Percentiles rank a stretch among this genome's conserved stretches.
Conservation (phyloP, 2,329 filamentous ascomycete genomes). For the Xylaria sp. region DNA sequence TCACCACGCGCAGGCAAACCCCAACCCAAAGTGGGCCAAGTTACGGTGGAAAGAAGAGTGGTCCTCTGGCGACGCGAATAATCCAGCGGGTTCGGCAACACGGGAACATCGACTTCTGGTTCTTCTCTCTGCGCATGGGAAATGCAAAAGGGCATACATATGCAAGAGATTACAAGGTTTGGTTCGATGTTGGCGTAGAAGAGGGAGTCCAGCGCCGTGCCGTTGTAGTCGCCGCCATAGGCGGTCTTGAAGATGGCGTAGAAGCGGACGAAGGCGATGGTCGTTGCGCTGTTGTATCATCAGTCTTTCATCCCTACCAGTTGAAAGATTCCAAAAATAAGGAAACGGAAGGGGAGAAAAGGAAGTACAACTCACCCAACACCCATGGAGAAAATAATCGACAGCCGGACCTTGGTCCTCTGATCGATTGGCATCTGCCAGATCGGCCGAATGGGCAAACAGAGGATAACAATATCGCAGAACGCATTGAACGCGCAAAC, state of each 20-base stretch:
- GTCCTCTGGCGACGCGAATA: no score
- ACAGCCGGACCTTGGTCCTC: constrained; percentile 38
- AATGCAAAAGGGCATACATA: constrained; percentile 33
- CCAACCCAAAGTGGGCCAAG: no score
- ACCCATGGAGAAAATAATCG: constrained; percentile 40
- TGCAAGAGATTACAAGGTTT: constrained; percentile 37
- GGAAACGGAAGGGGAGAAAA: not conserved
- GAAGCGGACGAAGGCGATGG: constrained; percentile 14
- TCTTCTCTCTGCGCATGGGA: no score
- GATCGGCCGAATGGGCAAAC: constrained; percentile 43
- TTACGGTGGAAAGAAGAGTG: no score
- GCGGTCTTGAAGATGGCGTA: constrained; percentile 9
- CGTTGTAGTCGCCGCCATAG: constrained; percentile 10
- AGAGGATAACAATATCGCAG: constrained; percentile 42
- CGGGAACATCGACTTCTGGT: no score
- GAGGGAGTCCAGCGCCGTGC: constrained; percentile 3
- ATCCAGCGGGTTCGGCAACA: no score
- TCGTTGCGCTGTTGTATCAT: constrained; percentile 1
- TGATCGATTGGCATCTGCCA: constrained; percentile 40
- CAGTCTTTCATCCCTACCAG: no score
- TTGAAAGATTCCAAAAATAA: not conserved
- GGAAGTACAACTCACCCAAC: constrained; percentile 34
- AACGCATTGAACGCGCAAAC: constrained; percentile 39
- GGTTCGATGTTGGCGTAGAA: constrained; percentile 33
- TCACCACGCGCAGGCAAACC: no score